phyloP scores from a whole-genome alignment of 352 stramenopile genomes.

The Phytophthora idaei region DNA sequence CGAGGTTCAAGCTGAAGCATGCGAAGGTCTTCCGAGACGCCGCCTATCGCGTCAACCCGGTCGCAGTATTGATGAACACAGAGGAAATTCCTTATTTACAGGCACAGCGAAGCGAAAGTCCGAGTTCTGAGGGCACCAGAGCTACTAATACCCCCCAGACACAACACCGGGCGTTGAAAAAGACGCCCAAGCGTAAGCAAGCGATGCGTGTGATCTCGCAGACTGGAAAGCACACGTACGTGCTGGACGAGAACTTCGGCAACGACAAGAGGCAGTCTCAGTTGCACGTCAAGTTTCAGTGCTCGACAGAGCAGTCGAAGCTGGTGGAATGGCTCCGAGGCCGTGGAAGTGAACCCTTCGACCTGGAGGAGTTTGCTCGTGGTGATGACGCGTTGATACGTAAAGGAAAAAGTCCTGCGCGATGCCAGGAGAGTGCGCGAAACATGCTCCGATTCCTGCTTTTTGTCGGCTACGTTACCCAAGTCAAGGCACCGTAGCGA shows the following conservation, averaged over 20 bases:
- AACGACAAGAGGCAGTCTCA: slow-evolving; percentile 33
- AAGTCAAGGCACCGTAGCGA: slow-evolving; percentile 35
- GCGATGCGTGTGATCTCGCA: neutral
- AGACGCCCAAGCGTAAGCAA: slow-evolving; percentile 37
- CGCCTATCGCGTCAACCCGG: slow-evolving; percentile 54
- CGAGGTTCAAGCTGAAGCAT: slow-evolving; percentile 39
- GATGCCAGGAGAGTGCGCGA: slow-evolving; percentile 38
- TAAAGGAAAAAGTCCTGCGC: slow-evolving; percentile 10
- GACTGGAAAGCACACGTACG: slow-evolving; percentile 32
- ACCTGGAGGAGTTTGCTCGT: slow-evolving; percentile 32
- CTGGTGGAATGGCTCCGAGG: slow-evolving; percentile 64
- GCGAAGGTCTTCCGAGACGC: slow-evolving; percentile 42
- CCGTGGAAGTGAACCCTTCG: slow-evolving; percentile 25
- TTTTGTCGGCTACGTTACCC: slow-evolving; percentile 49
- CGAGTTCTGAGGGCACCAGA: neutral
- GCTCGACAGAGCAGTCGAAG: slow-evolving; percentile 44
- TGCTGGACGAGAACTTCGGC: slow-evolving; percentile 43
- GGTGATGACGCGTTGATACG: neutral
- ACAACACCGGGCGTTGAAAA: slow-evolving; percentile 43
- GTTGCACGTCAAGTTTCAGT: slow-evolving; percentile 59
- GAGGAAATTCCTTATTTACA: slow-evolving; percentile 42
- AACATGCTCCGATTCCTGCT: slow-evolving; percentile 62
- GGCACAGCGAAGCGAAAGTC: neutral
- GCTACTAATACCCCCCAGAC: neutral
- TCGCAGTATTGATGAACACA: slow-evolving; percentile 43